phyloP scores from a whole-genome alignment of 345 rosid genomes.

The Linum usitatissimum region DNA sequence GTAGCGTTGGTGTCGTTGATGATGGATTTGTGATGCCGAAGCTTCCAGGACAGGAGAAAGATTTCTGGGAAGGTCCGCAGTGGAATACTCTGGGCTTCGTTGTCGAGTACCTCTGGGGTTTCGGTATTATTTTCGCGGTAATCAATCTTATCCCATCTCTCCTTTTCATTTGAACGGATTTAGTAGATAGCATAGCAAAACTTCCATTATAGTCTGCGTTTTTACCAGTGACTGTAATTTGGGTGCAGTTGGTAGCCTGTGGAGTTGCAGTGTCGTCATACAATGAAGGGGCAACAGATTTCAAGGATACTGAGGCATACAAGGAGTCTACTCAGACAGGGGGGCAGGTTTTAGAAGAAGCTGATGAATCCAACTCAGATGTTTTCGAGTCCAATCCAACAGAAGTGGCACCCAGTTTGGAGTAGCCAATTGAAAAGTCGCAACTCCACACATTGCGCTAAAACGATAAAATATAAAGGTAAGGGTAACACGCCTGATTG shows the following conservation, averaged over 20 bases:
- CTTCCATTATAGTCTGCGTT: not conserved
- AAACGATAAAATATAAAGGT: not conserved
- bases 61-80: constrained; percentile 75
- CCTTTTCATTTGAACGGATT: not conserved
- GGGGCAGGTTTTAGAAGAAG: constrained; percentile 63
- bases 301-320: constrained; percentile 75
- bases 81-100: constrained; percentile 83
- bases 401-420: constrained; percentile 89
- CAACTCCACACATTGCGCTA: not conserved
- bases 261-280: constrained; percentile 78
- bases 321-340: constrained; percentile 63
- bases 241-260: constrained; percentile 58
- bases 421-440: no score
- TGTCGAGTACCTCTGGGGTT: constrained; percentile 82
- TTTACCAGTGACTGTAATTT: not conserved
- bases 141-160: not conserved
- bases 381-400: constrained; percentile 96
- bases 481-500: no score
- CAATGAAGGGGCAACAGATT: constrained; percentile 89
- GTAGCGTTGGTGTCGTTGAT: constrained; percentile 14
- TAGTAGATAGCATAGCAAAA: not conserved
- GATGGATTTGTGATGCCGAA: constrained; percentile 36
- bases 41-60: constrained; percentile 52
- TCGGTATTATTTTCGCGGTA: constrained; percentile 78
- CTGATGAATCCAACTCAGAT: constrained; percentile 57